A percentile compares a stretch with the other conserved stretches of the same genome.
These are phyloP conservation scores for Mycogone perniciosa DNA, from an alignment of 2,329 filamentous ascomycete species.

Conservation along the genomic window DNA sequence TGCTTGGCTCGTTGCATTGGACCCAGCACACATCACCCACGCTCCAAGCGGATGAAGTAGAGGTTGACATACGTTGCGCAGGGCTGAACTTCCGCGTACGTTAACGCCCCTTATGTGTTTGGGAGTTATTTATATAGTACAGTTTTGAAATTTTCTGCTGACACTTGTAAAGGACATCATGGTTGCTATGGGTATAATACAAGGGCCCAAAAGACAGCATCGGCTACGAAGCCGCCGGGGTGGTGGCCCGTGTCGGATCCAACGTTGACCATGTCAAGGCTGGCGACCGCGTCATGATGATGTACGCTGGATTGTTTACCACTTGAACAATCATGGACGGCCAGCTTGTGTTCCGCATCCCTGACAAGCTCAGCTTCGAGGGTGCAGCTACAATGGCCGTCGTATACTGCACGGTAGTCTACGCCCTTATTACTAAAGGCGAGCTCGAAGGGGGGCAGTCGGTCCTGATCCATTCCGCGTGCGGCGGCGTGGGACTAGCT, in stretches of 20 bases:
- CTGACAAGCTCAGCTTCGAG: conserved; percentile 21
- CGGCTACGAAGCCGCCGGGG: conserved; percentile 25
- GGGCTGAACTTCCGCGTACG: conserved; percentile 9
- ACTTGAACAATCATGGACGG: conserved; percentile 1
- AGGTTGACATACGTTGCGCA: neutral
- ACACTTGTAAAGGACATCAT: conserved; percentile 11
- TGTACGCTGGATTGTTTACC: conserved; percentile 1
- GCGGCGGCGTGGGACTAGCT: conserved; percentile 9
- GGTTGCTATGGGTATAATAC: conserved; percentile 5
- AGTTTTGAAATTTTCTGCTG: neutral
- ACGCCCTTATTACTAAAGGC: conserved; percentile 17
- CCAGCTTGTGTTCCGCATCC: conserved; percentile 20
- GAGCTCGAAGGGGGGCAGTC: conserved; percentile 16
- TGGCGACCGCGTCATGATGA: conserved; percentile 29
- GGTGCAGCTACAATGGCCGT: conserved; percentile 25
- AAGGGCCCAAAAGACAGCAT: conserved; percentile 13
- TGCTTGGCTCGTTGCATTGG: conserved; percentile 1
- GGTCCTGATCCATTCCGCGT: conserved; percentile 7
- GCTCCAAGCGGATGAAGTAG: neutral
- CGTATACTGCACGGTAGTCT: conserved; percentile 24
- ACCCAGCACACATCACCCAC: neutral
- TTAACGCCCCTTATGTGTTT: neutral
- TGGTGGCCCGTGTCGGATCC: conserved; percentile 16
- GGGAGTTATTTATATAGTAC: neutral
- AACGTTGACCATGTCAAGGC: conserved; percentile 15